Conservation (phyloP, 108 stramenopile species). For the Fragilaria radians region DNA sequence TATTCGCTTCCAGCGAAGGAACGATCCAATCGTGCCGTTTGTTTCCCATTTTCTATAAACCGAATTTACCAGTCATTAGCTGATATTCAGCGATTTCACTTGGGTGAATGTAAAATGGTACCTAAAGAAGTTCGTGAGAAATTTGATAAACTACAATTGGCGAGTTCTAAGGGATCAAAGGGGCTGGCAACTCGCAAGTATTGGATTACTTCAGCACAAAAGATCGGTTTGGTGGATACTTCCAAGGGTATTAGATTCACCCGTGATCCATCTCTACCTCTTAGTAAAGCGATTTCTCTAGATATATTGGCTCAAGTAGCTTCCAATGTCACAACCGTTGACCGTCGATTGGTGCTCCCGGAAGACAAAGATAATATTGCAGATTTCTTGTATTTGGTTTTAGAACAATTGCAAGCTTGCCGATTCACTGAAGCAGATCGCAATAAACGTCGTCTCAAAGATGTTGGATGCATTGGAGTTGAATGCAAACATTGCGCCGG, state of each 20-base stretch:
- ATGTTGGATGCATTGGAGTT: conserved; percentile 84
- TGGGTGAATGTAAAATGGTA: conserved; percentile 76
- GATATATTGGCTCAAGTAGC: conserved; percentile 79
- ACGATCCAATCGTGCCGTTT: conserved; percentile 80
- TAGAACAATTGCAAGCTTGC: conserved; percentile 83
- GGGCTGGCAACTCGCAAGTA: conserved; percentile 86
- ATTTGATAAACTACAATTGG: conserved; percentile 61
- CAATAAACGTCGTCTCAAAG: conserved; percentile 81
- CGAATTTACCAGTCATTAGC: conserved; percentile 87
- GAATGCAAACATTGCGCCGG: conserved; percentile 91
- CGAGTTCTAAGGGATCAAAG: conserved; percentile 84
- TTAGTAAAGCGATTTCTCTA: conserved; percentile 36
- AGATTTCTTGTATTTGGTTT: conserved; percentile 79
- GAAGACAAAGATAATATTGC: conserved; percentile 83
- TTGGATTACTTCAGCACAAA: conserved; percentile 83
- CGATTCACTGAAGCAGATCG: conserved; percentile 88
- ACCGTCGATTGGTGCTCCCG: conserved; percentile 57
- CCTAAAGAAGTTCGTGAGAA: conserved; percentile 55
- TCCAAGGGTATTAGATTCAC: conserved; percentile 64
- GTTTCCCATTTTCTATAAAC: conserved; percentile 80
- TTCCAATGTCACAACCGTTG: conserved; percentile 49
- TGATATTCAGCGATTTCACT: conserved; percentile 86
- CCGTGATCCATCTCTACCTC: conserved; percentile 60
- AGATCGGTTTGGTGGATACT: conserved; percentile 81
- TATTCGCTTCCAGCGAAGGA: conserved; percentile 55